Evolutionary conservation across 768 basidiomycete species (phyloP), one percentile per base, ranked within the genome.

Genomic region (Pleurotus giganteus): DNA sequence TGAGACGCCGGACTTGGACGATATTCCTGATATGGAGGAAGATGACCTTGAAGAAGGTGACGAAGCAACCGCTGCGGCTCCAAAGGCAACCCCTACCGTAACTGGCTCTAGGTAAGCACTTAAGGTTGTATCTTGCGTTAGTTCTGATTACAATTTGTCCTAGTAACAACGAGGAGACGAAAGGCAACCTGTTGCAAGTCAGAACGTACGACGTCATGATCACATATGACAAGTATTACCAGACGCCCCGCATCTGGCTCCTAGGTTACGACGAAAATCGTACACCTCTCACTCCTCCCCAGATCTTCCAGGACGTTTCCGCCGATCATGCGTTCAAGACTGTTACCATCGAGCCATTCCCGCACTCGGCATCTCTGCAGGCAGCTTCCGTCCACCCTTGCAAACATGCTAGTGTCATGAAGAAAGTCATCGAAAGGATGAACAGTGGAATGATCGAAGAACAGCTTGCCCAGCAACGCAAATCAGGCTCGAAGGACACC

Each of bases 171-270:
- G 85, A 88, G 60, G 77, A 81, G 19, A 82, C 85, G 29, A 91
- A 85, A 58, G 85, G 84, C 54, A 97, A 97, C 63, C 77, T 98
- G 24, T 76, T 98, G 37, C 92, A 95, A 79, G 93, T 98, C 36
- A 84, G 97, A 65, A 99, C 96, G 9, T 99, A 99, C 76, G 97
- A 99, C 69, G 95, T 98, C 65, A 92, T 97, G 89, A 98, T 99
- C 77, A 93, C 92, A 45, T 99, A 98, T 70, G 97, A 99, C 82
- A 99, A 98, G 76, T 96, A 95, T 72, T 98, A 99, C 72, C 97
- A 98, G 71, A 98, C 95, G 11, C 97, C 97, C 21, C 85, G 96
- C 61, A 89, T 98, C 68, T 99, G 97, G 97, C 74, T 99, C 56
- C 83, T 95, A 60, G 97, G 97, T 17, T 98, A 98, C 67, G 95